Evolutionary conservation across 495 filamentous ascomycete species (phyloP).

Genomic region (Xylaria bambusicola): DNA sequence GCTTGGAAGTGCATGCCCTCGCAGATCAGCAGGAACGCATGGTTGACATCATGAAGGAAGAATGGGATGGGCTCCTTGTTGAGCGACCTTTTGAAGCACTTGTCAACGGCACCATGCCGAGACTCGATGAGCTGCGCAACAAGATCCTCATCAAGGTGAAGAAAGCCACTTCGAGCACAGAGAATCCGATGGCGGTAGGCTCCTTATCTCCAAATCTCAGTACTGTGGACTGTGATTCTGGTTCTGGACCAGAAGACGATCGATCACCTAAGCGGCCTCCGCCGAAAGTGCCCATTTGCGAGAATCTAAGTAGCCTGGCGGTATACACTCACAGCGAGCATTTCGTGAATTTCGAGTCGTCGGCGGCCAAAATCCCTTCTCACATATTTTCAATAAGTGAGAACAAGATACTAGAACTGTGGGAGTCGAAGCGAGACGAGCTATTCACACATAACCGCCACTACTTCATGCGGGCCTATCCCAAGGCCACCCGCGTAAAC

Average conservation of each 20-base stretch:
- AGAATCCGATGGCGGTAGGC: constrained; percentile 25
- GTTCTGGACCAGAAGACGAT: constrained; percentile 36
- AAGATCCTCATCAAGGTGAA: constrained; percentile 95
- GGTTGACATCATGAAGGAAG: constrained; percentile 88
- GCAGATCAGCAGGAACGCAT: constrained; percentile 82
- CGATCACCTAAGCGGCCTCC: constrained; percentile 47
- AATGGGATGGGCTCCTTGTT: constrained; percentile 74
- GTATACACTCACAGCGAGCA: constrained; percentile 84
- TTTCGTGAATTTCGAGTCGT: constrained; percentile 63
- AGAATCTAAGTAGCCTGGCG: constrained; percentile 69
- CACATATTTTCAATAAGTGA: constrained; percentile 90
- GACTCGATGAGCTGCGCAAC: constrained; percentile 64
- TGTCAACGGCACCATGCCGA: constrained; percentile 63
- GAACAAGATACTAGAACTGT: constrained; percentile 65
- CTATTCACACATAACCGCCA: constrained; percentile 79
- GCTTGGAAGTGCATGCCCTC: constrained; percentile 84
- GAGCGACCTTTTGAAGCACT: constrained; percentile 50
- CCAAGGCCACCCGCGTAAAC: constrained; percentile 72
- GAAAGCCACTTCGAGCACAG: constrained; percentile 49
- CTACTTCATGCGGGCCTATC: constrained; percentile 89
- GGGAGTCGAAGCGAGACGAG: constrained; percentile 51
- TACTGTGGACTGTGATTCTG: constrained; percentile 29
- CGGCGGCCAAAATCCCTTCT: constrained; percentile 61
- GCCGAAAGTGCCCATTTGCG: constrained; percentile 58
- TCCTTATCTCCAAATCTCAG: constrained; percentile 28